Percentiles rank a stretch among this genome's conserved stretches.
Conservation (phyloP, 176 grass and related monocot species). For the Triticum timopheevii region DNA sequence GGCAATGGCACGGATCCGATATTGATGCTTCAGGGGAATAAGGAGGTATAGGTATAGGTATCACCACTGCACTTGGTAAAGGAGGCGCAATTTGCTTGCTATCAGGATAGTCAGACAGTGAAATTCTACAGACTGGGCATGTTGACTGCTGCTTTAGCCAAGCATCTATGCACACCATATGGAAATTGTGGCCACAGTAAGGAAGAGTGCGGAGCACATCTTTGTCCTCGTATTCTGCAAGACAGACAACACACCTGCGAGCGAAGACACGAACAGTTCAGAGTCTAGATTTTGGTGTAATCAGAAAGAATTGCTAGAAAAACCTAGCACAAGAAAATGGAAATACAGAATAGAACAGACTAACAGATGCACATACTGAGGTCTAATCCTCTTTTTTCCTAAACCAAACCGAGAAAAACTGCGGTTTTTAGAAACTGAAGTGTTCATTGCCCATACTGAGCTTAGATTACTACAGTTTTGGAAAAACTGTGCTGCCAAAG, state of each 20-base stretch:
- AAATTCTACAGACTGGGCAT: conserved; percentile 97
- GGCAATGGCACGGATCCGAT: conserved; percentile 45
- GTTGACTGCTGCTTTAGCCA: conserved; percentile 91
- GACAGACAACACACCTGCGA: conserved; percentile 67
- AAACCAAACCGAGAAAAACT: no score
- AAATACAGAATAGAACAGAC: not conserved
- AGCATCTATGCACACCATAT: conserved; percentile 75
- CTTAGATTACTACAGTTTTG: no score
- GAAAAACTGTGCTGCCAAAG: not conserved
- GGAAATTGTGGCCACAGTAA: conserved; percentile 81
- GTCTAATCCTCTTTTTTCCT: no score
- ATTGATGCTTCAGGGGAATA: conserved; percentile 45
- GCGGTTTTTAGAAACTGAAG: no score
- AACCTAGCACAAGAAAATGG: not conserved
- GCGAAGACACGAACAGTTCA: not conserved
- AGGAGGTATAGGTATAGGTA: not conserved
- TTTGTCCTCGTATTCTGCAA: conserved; percentile 80
- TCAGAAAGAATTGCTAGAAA: not conserved
- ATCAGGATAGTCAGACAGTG: conserved; percentile 63
- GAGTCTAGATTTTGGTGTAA: not conserved
- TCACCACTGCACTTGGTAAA: conserved; percentile 20
- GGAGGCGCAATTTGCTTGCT: conserved; percentile 42
- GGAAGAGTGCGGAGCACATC: conserved; percentile 65
- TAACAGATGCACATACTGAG: not conserved
- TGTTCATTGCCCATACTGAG: no score